A percentile compares a stretch with the other conserved stretches of the same genome.
phyloP scores from a whole-genome alignment of 129 eudicot genomes.

The Heracleum sosnowskyi region DNA sequence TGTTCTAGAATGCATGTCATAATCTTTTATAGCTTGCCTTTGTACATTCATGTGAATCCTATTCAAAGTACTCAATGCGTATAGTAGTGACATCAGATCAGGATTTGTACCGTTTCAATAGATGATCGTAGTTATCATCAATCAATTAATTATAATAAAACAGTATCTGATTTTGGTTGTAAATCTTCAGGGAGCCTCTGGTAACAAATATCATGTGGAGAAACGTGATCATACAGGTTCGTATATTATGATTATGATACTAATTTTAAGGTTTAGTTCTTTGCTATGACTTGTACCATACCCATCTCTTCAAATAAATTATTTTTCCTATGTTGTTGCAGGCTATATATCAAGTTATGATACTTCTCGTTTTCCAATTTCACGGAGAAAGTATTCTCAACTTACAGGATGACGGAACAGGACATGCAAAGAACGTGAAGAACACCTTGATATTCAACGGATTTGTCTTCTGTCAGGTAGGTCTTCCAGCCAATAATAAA shows the following conservation, averaged over 20 bases:
- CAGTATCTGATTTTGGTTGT: background rate
- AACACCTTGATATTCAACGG: conserved; percentile 75
- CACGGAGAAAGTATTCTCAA: conserved; percentile 40
- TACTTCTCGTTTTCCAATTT: conserved; percentile 80
- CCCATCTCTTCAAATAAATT: background rate
- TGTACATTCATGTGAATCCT: background rate
- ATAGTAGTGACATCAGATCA: background rate
- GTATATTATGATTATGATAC: background rate
- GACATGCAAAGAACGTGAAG: conserved; percentile 52
- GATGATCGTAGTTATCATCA: conserved; percentile 6
- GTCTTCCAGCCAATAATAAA: conserved; percentile 7
- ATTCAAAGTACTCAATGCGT: background rate
- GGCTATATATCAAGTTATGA: conserved; percentile 77
- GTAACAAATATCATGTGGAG: conserved; percentile 98
- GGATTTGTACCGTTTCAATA: background rate
- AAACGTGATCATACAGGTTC: conserved; percentile 78
- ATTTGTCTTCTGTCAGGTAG: conserved; percentile 88
- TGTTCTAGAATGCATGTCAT: background rate
- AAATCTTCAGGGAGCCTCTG: conserved; percentile 73
- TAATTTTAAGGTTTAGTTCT: background rate
- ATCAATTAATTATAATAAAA: background rate
- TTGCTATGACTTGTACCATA: background rate
- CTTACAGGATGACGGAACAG: conserved; percentile 31
- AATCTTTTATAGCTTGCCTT: background rate
- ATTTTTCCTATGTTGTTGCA: conserved; percentile 7